Evolutionary conservation across 352 stramenopile species (phyloP), one percentile per base, ranked within the genome.

Genomic region (Globisporangium mamillatum): DNA sequence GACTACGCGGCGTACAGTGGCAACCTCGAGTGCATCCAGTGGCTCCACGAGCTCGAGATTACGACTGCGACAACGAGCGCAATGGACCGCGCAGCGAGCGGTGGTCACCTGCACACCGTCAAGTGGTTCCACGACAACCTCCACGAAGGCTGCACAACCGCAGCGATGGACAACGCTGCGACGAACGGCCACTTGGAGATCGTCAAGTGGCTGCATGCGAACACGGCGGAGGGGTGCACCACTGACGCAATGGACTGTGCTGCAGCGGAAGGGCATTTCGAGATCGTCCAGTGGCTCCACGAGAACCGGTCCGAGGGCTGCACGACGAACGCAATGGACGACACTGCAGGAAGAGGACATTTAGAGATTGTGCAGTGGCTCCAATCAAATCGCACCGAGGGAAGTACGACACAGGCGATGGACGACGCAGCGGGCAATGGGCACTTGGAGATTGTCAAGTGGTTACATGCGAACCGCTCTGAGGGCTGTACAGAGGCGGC

Each of bases 381-480:
- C 22, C 58, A 70, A 20, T n/a, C 16, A 32, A 59, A 59, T 59
- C 53, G 53, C 25, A 59, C 14, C n/a, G 53, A 59, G 16, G 53
- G 53, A 1, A 38, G 53, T 20, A 66, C 56, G 4, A 61, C 67
- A 20, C 57, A 54, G 10, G 66, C 66, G 18, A 60, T 71, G 66
- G 66, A 67, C 46, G 20, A 22, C 8, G 66, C 60, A 9, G 59
- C 66, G 14, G 55, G 55, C 25, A 52, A 58, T 7, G 65, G 65
- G 1, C 59, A 66, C 32, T 44, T 71, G 50, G 8, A 50, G 3
- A 76, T 84, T 24, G 71, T 85, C 25, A 53, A 89, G 71, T 92
- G 84, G 84, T 63, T 90, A 7, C 80, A 91, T 53, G 58, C 69
- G 18, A 60, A 41, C 27, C 18, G 54, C 3, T 16, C 16, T 8